Evolutionary conservation across 2,329 filamentous ascomycete species (phyloP), one percentile per base, ranked within the genome.

Genomic region (Pyrenochaeta sp.): DNA sequence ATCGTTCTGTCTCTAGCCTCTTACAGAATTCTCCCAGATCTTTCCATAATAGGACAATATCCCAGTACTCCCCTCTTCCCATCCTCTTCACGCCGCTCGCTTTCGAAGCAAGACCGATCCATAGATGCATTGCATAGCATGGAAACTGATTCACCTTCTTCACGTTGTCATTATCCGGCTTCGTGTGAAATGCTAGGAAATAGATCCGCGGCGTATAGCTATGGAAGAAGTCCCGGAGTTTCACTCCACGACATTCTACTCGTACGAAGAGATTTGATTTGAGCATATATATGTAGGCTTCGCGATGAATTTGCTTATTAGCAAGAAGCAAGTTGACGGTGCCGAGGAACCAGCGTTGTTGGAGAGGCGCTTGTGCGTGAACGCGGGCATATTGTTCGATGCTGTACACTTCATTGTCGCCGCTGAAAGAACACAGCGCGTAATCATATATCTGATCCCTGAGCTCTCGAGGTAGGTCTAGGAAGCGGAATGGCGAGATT

Each of bases 391-490:
- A 42, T 28, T 50, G 34, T 19, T 24, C 25, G 48, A 50, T 42
- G 37, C 13, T 50, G 13, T 5, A 40, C 3, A 1, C 22, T 9
- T 24, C 24, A 10, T 25, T 40, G 13, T 2, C 10, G 19, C n/a
- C 28, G 48, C 48, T 50, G 15, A 40, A 40, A 36, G 27, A 50
- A 37, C 36, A 25, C 5, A 50, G 48, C 19, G 48, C 48, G 37
- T 32, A 30, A 25, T 50, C 48, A 25, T 50, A 42, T 36, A 42
- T 9, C 12, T 24, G n/a, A 37, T 50, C 48, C 22, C 48, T 36
- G 13, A 50, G 19, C 36, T 50, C 48, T 25, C 48, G 48, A 28
- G 48, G 48, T 27, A 50, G 48, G n/a, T 42, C 48, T 28, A 50
- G 48, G 40, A 42, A 37, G 48, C 48, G 37, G 36, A 50, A 50